Percentiles rank a stretch among this genome's conserved stretches.
Evolutionary conservation across 305 asterid species (phyloP).

Genomic region (Euphrasia arctica): DNA sequence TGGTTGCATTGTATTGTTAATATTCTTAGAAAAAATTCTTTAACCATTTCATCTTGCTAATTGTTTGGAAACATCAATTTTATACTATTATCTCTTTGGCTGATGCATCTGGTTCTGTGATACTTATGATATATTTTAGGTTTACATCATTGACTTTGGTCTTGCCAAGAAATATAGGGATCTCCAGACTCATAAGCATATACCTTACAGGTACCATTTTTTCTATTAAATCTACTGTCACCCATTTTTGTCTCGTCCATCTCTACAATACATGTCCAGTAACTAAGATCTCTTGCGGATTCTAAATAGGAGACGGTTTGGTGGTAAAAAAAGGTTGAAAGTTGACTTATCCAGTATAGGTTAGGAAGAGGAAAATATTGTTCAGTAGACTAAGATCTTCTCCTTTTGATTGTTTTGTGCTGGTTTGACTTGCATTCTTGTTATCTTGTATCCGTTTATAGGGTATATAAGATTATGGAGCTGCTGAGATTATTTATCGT

Average conservation of each 20-base stretch:
- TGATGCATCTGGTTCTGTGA: conserved; percentile 20
- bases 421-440: background rate
- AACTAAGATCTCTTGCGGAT: conserved; percentile 15
- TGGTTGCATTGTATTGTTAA: background rate
- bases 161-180: conserved; percentile 54
- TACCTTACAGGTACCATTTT: conserved; percentile 40
- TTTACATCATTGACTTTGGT: conserved; percentile 48
- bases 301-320: background rate
- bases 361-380: conserved; percentile 8
- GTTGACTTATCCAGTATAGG: no score
- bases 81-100: conserved; percentile 4
- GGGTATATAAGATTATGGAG: background rate
- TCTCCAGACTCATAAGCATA: conserved; percentile 52
- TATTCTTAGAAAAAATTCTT: background rate
- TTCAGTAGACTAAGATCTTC: background rate
- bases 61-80: conserved; percentile 1
- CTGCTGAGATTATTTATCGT: background rate
- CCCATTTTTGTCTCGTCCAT: background rate
- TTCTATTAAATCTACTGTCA: background rate
- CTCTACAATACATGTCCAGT: conserved; percentile 12
- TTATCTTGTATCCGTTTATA: background rate
- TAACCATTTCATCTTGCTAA: conserved; percentile 5
- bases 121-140: conserved; percentile 28
- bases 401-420: conserved; percentile 2
- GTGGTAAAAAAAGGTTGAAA: conserved; percentile 2